A percentile compares a stretch with the other conserved stretches of the same genome.
These are phyloP conservation scores for Chamaenerion angustifolium DNA, from an alignment of 345 rosid species.

Conservation along the genomic window DNA sequence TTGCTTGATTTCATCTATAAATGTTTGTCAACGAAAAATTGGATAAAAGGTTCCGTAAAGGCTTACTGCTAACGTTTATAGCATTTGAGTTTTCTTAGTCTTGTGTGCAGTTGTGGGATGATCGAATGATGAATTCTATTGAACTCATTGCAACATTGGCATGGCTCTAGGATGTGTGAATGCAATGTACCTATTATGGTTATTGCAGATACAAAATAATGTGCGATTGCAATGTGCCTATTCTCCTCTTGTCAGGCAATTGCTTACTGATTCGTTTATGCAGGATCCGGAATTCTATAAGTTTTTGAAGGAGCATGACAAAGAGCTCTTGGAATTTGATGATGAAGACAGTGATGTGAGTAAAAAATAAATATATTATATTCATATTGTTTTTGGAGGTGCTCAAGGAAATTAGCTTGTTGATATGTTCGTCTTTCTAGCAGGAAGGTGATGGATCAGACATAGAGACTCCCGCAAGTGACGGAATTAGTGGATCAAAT, in stretches of 20 bases:
- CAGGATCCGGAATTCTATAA: conserved; percentile 83
- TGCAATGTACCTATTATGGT: no score
- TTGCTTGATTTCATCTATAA: no score
- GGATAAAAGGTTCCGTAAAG: no score
- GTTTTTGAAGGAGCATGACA: conserved; percentile 63
- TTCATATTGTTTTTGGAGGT: conserved; percentile 4
- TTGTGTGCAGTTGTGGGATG: no score
- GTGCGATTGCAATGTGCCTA: no score
- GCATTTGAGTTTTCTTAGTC: no score
- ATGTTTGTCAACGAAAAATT: no score
- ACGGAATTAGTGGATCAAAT: conserved; percentile 18
- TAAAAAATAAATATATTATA: not conserved
- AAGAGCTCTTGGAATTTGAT: conserved; percentile 64
- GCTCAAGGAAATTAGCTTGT: not conserved
- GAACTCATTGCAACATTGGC: no score
- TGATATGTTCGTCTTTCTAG: conserved; percentile 6
- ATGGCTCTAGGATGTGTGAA: no score
- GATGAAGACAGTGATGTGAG: conserved; percentile 64
- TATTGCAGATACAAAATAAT: no score
- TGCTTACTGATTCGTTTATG: conserved; percentile 5
- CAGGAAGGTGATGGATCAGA: conserved; percentile 47
- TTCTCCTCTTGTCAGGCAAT: not conserved
- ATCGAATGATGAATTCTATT: no score
- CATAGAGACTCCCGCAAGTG: conserved; percentile 29
- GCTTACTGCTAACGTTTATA: no score